These are phyloP conservation scores for Besnoitia besnoiti DNA, from an alignment of 169 alveolate species.

Conservation along the genomic window DNA sequence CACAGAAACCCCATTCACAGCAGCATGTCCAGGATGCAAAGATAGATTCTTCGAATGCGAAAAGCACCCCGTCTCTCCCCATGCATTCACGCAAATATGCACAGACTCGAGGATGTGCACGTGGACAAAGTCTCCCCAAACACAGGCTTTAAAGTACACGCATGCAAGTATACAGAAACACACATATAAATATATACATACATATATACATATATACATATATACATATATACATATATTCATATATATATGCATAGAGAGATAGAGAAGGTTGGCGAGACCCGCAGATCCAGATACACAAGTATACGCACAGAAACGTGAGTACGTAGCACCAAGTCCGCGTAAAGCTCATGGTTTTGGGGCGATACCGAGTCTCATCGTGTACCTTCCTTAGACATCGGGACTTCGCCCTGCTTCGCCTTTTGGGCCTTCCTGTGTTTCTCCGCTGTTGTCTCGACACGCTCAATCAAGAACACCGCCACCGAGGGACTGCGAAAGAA, in stretches of 20 bases:
- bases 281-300: neutral
- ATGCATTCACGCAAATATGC: no score
- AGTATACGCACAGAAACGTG: neutral
- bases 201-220: neutral
- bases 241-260: neutral
- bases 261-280: no score
- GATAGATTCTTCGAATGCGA: no score
- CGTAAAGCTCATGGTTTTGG: neutral
- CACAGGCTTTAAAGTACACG: no score
- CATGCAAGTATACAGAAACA: no score
- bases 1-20: no score
- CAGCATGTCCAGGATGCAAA: no score
- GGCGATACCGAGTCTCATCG: neutral
- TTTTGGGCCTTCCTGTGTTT: neutral
- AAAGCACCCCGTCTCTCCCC: no score
- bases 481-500: neutral
- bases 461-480: slow-evolving; percentile 22
- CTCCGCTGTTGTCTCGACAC: slow-evolving; percentile 28
- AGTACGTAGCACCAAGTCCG: neutral
- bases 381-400: neutral
- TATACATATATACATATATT: neutral
- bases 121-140: no score
- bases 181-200: neutral
- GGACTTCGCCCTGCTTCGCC: neutral
- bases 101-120: no score